Evolutionary conservation across 2,329 filamentous ascomycete species (phyloP).

Genomic region (Phaeosphaeriaceae sp.): DNA sequence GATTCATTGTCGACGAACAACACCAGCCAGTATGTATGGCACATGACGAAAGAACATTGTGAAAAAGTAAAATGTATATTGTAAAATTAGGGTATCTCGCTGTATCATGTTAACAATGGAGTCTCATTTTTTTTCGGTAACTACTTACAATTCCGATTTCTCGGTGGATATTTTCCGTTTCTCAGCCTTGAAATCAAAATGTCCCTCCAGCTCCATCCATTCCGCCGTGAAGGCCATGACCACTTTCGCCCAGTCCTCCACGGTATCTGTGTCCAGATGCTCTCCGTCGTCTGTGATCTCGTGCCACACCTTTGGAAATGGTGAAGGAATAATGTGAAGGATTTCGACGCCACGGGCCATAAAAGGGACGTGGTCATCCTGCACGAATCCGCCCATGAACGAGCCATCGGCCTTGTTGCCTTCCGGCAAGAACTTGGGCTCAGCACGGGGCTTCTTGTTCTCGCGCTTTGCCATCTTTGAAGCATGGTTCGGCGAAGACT

Average conservation of each 20-base stretch:
- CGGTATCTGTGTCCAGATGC: conserved; percentile 80
- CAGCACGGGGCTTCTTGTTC: conserved; percentile 37
- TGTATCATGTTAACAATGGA: conserved; percentile 30
- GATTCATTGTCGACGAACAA: background rate
- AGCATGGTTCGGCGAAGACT: conserved; percentile 64
- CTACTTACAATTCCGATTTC: conserved; percentile 49
- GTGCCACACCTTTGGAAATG: conserved; percentile 90
- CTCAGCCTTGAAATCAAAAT: conserved; percentile 34
- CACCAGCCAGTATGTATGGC: background rate
- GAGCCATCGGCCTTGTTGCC: conserved; percentile 61
- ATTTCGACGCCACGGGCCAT: conserved; percentile 86
- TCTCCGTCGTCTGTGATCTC: conserved; percentile 81
- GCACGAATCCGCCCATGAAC: conserved; percentile 65
- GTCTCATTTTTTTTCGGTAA: conserved; percentile 11
- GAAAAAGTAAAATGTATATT: conserved; percentile 4
- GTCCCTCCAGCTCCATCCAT: conserved; percentile 76
- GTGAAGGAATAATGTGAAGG: conserved; percentile 86
- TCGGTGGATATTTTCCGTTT: conserved; percentile 21
- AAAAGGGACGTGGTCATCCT: conserved; percentile 94
- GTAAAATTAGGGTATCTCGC: conserved; percentile 38
- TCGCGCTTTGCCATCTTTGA: conserved; percentile 46
- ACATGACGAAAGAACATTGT: conserved; percentile 3
- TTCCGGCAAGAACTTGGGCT: conserved; percentile 64
- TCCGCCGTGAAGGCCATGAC: conserved; percentile 86
- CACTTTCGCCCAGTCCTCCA: conserved; percentile 88